A percentile compares a stretch with the other conserved stretches of the same genome.
phyloP scores from a whole-genome alignment of 1,139 yeast species.

The Saccharomyces hybrid region DNA sequence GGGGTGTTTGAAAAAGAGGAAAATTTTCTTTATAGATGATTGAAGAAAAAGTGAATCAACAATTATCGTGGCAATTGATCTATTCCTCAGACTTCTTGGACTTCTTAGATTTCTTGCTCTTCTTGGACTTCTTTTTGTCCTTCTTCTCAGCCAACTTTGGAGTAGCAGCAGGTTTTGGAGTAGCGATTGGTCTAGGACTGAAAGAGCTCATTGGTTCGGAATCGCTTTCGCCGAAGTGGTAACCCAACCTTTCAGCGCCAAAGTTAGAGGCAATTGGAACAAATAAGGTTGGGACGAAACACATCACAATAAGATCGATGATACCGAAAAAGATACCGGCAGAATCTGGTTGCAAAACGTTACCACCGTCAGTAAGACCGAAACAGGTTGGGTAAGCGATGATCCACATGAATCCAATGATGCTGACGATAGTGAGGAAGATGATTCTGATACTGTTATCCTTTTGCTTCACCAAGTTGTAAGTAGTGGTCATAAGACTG shows the following conservation, averaged over 20 bases:
- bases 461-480: constrained; percentile 17
- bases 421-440: constrained; percentile 25
- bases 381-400: constrained; percentile 47
- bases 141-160: constrained; percentile 3
- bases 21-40: constrained; percentile 3
- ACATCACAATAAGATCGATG: constrained; percentile 45
- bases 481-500: constrained; percentile 24
- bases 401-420: constrained; percentile 39
- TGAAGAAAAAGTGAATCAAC: not conserved
- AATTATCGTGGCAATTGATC: not conserved
- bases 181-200: constrained; percentile 5
- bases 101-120: constrained; percentile 8
- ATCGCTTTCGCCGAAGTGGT: constrained; percentile 2
- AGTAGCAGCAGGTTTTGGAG: constrained; percentile 4
- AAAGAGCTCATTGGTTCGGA: not conserved
- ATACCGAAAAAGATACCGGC: constrained; percentile 60
- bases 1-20: not conserved
- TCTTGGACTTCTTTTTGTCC: constrained; percentile 11
- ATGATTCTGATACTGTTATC: constrained; percentile 13
- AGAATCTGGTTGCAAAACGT: constrained; percentile 53
- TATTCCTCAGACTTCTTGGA: constrained; percentile 11
- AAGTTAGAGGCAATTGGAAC: constrained; percentile 21
- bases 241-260: constrained; percentile 18
- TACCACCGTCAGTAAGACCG: constrained; percentile 64
- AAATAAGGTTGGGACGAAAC: constrained; percentile 24